Conservation (phyloP, 306 rosid genomes). For the Citrullus colocynthis region DNA sequence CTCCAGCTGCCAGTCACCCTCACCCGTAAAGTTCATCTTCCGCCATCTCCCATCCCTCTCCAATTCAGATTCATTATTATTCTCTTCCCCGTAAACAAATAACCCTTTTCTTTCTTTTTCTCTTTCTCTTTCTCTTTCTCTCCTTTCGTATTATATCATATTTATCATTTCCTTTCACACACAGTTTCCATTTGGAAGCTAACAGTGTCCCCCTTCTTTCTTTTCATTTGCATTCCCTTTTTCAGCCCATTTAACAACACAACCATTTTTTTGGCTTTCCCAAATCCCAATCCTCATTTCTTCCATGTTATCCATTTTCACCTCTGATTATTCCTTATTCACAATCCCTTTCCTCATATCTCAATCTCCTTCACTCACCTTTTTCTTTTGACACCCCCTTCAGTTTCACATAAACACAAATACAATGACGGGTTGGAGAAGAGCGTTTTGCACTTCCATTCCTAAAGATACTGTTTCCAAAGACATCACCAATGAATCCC, state of each 20-base stretch:
- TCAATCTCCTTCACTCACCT: too few species aligned
- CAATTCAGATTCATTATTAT: slow-evolving; percentile 15
- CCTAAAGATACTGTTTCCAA: slow-evolving; percentile 44
- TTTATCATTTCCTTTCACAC: background rate
- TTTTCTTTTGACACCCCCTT: background rate
- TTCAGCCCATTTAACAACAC: background rate
- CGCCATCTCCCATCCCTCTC: slow-evolving; percentile 14
- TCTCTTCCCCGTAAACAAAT: background rate
- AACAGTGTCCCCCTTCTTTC: slow-evolving; percentile 19
- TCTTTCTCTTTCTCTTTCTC: background rate
- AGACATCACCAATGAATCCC: slow-evolving; percentile 31
- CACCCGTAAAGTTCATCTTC: background rate
- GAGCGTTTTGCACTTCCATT: slow-evolving; percentile 84
- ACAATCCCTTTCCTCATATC: too few species aligned
- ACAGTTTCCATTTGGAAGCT: slow-evolving; percentile 31
- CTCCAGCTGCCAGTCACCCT: slow-evolving; percentile 58
- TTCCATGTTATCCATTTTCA: slow-evolving; percentile 1
- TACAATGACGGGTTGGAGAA: slow-evolving; percentile 78
- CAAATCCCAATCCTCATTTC: background rate
- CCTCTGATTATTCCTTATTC: too few species aligned
- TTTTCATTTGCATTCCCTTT: slow-evolving; percentile 26
- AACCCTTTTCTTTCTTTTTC: background rate
- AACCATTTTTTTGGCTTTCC: too few species aligned
- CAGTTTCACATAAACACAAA: background rate
- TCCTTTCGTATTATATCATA: too few species aligned